Conservation (phyloP, 441 rosid genomes). For the Flueggea neowawraea region DNA sequence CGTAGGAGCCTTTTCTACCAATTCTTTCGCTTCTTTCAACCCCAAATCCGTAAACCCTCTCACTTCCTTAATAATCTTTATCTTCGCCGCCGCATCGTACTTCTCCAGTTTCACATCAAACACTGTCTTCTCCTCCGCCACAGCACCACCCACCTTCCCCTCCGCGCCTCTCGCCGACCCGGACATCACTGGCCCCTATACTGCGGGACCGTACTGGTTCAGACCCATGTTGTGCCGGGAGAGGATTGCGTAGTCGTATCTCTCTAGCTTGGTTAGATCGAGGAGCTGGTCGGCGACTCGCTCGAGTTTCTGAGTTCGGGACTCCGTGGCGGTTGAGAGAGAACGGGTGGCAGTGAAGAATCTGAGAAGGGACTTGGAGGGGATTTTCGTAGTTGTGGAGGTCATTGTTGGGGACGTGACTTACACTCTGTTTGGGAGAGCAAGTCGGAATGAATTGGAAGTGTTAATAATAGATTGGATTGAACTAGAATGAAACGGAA, state of each 20-base stretch:
- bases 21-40: slow-evolving; percentile 77
- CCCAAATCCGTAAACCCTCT: slow-evolving; percentile 67
- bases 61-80: slow-evolving; percentile 78
- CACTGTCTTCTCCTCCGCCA: slow-evolving; percentile 59
- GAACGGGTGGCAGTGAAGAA: slow-evolving; percentile 9
- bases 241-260: slow-evolving; percentile 27
- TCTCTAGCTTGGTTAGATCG: slow-evolving; percentile 26
- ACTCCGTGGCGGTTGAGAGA: slow-evolving; percentile 14
- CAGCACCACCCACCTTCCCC: slow-evolving; percentile 25
- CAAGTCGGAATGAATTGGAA: no score
- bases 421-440: no score
- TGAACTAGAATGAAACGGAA: no score
- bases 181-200: slow-evolving; percentile 13
- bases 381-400: slow-evolving; percentile 3
- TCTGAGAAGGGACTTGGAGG: slow-evolving; percentile 10
- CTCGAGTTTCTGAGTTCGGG: slow-evolving; percentile 27
- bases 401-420: no score
- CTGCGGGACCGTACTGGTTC: slow-evolving; percentile 20
- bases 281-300: slow-evolving; percentile 26
- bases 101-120: slow-evolving; percentile 81
- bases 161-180: slow-evolving; percentile 17
- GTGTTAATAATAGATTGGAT: no score
- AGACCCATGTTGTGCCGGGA: slow-evolving; percentile 29
- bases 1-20: slow-evolving; percentile 72
- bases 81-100: slow-evolving; percentile 57